Percentiles rank a stretch among this genome's conserved stretches.
Evolutionary conservation across 169 alveolate species (phyloP).

Genomic region (Plasmodium sp.): DNA sequence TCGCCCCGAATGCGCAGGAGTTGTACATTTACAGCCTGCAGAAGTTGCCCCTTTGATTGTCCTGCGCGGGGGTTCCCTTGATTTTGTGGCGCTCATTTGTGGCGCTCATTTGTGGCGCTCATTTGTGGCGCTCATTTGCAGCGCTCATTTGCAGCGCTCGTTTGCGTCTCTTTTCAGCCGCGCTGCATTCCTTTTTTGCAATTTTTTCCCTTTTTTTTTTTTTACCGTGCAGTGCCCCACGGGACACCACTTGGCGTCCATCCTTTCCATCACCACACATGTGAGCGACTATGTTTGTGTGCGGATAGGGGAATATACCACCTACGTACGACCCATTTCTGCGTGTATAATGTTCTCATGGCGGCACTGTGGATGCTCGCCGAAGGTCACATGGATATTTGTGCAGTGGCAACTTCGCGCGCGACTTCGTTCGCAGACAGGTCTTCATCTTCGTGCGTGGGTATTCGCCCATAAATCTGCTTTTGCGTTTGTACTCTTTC

Average conservation of each 20-base stretch:
- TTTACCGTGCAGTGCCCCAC: neutral
- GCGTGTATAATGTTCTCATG: neutral
- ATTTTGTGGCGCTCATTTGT: neutral
- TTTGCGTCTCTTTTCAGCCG: neutral
- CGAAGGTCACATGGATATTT: neutral
- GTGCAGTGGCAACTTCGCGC: neutral
- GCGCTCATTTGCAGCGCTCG: neutral
- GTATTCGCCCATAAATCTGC: neutral
- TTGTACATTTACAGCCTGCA: constrained; percentile 12
- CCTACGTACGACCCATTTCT: neutral
- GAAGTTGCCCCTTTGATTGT: constrained; percentile 26
- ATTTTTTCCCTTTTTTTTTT: neutral
- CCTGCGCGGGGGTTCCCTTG: neutral
- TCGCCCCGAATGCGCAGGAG: constrained; percentile 25
- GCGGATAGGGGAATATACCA: neutral
- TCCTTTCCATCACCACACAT: neutral
- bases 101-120: neutral
- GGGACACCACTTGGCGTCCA: neutral
- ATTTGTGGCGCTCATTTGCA: neutral
- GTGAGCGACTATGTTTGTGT: neutral
- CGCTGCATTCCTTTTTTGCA: neutral
- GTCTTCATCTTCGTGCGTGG: neutral
- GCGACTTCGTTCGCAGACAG: neutral
- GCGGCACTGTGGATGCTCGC: neutral
- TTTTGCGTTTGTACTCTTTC: neutral